Conservation (phyloP, 805 yeast genomes). For the Metschnikowia sp. region DNA sequence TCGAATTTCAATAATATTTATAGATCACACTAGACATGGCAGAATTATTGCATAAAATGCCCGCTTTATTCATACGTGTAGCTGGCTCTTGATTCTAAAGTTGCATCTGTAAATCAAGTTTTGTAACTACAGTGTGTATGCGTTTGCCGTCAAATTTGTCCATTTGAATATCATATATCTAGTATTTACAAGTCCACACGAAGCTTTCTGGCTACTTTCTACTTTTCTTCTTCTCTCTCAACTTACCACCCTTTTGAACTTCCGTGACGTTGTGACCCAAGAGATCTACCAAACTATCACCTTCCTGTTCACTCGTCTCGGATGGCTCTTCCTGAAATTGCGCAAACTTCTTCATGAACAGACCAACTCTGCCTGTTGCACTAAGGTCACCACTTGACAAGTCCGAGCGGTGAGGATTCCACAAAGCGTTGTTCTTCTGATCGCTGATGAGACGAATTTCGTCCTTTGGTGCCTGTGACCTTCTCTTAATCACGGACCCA, state of each 20-base stretch:
- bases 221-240: slow-evolving; percentile 36
- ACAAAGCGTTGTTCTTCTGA: slow-evolving; percentile 78
- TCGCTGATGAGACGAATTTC: slow-evolving; percentile 85
- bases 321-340: slow-evolving; percentile 31
- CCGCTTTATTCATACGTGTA: too few species aligned
- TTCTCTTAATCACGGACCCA: slow-evolving; percentile 82
- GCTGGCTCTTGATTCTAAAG: background rate
- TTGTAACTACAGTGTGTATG: background rate
- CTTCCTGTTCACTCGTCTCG: slow-evolving; percentile 28
- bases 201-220: slow-evolving; percentile 20
- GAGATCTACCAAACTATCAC: slow-evolving; percentile 55
- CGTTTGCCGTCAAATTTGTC: background rate
- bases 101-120: background rate
- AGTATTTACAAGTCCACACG: slow-evolving; percentile 5
- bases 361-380: slow-evolving; percentile 76
- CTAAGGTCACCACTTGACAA: slow-evolving; percentile 71
- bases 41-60: too few species aligned
- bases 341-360: slow-evolving; percentile 66
- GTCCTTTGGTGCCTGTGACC: slow-evolving; percentile 83
- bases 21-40: too few species aligned
- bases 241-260: slow-evolving; percentile 54
- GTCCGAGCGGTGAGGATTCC: slow-evolving; percentile 88
- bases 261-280: slow-evolving; percentile 56
- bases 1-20: too few species aligned
- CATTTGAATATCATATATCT: background rate